phyloP scores from a whole-genome alignment of 768 basidiomycete genomes.

The Tylopilus rubrobrunneus region DNA sequence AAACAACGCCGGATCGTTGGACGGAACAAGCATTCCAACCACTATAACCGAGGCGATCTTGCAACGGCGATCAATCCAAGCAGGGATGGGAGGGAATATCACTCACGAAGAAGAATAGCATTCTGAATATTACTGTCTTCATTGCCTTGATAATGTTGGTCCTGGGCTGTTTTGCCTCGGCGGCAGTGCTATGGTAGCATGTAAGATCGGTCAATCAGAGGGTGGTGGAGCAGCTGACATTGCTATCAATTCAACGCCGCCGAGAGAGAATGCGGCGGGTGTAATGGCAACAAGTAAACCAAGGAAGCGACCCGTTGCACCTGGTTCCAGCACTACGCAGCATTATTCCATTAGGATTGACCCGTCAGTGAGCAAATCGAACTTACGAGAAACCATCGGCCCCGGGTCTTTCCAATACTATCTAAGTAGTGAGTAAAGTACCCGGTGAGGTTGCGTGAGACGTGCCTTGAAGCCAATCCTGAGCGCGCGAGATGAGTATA shows the following conservation, averaged over 20 bases:
- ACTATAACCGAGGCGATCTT: constrained; percentile 35
- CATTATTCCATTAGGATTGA: not conserved
- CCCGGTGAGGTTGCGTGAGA: not conserved
- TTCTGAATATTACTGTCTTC: constrained; percentile 73
- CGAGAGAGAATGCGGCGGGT: constrained; percentile 64
- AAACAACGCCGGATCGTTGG: constrained; percentile 53
- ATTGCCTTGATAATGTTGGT: constrained; percentile 75
- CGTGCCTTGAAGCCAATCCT: constrained; percentile 20
- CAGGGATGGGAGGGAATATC: too few species aligned
- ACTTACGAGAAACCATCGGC: constrained; percentile 22
- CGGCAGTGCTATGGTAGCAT: constrained; percentile 46
- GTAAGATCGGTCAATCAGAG: constrained; percentile 10
- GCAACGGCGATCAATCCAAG: not conserved
- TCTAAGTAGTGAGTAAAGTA: not conserved
- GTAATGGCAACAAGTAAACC: constrained; percentile 18
- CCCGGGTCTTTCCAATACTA: constrained; percentile 25
- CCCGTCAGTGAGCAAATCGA: not conserved
- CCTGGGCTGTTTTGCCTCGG: too few species aligned
- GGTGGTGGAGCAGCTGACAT: constrained; percentile 40
- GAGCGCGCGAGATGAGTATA: not conserved
- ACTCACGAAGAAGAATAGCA: constrained; percentile 37
- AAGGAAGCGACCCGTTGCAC: constrained; percentile 21
- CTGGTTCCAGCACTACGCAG: constrained; percentile 17
- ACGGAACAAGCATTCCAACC: constrained; percentile 77
- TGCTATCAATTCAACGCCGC: constrained; percentile 72